These are phyloP conservation scores for Skeletonema menzelii DNA, from an alignment of 108 stramenopile genomes.

Conservation along the genomic window DNA sequence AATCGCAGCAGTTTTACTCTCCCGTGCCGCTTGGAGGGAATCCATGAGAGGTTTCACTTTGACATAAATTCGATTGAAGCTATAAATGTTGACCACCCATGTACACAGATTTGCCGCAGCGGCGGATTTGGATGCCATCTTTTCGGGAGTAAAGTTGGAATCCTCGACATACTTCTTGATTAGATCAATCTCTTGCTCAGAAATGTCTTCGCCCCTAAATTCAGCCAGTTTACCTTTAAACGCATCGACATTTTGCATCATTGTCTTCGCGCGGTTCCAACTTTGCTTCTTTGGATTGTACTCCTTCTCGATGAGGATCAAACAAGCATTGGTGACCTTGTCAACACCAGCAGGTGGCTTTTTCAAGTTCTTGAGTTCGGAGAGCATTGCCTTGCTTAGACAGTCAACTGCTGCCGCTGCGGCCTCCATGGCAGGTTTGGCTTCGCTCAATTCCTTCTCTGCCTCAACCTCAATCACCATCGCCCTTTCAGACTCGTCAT, in stretches of 20 bases:
- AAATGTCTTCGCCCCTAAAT: slow-evolving; percentile 76
- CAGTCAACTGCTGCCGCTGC: slow-evolving; percentile 86
- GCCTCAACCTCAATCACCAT: slow-evolving; percentile 78
- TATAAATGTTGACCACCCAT: slow-evolving; percentile 88
- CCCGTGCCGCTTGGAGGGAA: slow-evolving; percentile 72
- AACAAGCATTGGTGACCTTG: slow-evolving; percentile 79
- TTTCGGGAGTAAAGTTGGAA: slow-evolving; percentile 68
- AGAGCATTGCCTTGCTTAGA: slow-evolving; percentile 84
- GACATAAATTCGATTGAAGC: slow-evolving; percentile 91
- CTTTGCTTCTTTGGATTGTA: slow-evolving; percentile 73
- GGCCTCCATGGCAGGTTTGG: slow-evolving; percentile 90
- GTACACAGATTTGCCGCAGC: slow-evolving; percentile 89
- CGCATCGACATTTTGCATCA: slow-evolving; percentile 89
- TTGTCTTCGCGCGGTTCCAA: slow-evolving; percentile 88
- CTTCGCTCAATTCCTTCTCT: slow-evolving; percentile 80
- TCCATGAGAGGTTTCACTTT: slow-evolving; percentile 94
- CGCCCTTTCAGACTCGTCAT: slow-evolving; percentile 68
- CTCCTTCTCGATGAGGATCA: slow-evolving; percentile 87
- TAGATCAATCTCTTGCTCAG: slow-evolving; percentile 65
- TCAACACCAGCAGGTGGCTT: slow-evolving; percentile 84
- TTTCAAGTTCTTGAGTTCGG: slow-evolving; percentile 80
- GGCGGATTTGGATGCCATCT: slow-evolving; percentile 84
- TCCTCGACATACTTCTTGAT: slow-evolving; percentile 60
- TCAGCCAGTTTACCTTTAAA: slow-evolving; percentile 74
- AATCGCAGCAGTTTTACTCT: slow-evolving; percentile 72